A percentile compares a stretch with the other conserved stretches of the same genome.
Conservation (phyloP, 495 filamentous ascomycete species). For the Aspergillus panamensis region DNA sequence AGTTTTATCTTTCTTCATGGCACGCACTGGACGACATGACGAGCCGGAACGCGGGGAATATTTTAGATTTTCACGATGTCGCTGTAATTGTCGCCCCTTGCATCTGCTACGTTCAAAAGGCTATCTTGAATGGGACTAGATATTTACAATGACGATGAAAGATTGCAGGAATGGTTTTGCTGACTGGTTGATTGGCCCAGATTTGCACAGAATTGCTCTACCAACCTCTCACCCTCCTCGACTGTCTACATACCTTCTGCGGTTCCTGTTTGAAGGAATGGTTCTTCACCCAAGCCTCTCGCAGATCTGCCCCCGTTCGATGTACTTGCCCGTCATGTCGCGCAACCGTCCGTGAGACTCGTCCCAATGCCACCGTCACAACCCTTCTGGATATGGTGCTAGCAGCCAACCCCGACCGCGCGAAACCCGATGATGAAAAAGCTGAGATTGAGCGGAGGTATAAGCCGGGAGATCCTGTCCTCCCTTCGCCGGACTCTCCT, state of each 20-base stretch:
- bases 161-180: slow-evolving; percentile 3
- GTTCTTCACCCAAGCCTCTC: slow-evolving; percentile 65
- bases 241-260: slow-evolving; percentile 97
- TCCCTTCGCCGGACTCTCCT: slow-evolving; percentile 21
- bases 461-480: slow-evolving; percentile 71
- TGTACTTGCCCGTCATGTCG: slow-evolving; percentile 94
- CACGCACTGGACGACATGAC: no score
- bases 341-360: slow-evolving; percentile 75
- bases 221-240: slow-evolving; percentile 91
- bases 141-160: not conserved
- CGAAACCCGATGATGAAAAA: slow-evolving; percentile 63
- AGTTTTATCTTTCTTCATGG: slow-evolving; percentile 32
- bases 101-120: not conserved
- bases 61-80: not conserved
- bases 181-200: slow-evolving; percentile 41
- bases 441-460: slow-evolving; percentile 66
- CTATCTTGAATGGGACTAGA: not conserved
- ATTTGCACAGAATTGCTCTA: slow-evolving; percentile 96
- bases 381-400: slow-evolving; percentile 46
- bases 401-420: slow-evolving; percentile 67
- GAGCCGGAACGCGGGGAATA: slow-evolving; percentile 6
- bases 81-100: slow-evolving; percentile 10
- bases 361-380: slow-evolving; percentile 61
- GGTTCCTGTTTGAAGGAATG: slow-evolving; percentile 91
- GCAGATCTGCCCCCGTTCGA: slow-evolving; percentile 43